These are phyloP conservation scores for Ogataea salicorniae DNA, from an alignment of 805 yeast species.

Conservation along the genomic window DNA sequence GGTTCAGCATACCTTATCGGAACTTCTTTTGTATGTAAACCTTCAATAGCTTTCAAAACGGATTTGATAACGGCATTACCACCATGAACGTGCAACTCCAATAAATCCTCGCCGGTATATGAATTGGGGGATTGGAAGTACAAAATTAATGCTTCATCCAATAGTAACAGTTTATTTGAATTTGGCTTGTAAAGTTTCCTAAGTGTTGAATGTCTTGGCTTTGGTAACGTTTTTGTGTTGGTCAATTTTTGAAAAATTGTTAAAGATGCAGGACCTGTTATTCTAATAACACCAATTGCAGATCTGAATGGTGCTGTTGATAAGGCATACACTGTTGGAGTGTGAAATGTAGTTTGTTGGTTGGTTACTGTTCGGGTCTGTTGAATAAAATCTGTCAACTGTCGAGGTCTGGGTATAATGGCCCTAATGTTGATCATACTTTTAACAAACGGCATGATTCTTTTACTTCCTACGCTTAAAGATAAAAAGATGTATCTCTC, in stretches of 20 bases:
- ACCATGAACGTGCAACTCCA: constrained; percentile 92
- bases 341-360: constrained; percentile 1
- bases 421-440: too few species aligned
- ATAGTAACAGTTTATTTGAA: constrained; percentile 26
- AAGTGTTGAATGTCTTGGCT: constrained; percentile 52
- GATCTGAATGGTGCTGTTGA: constrained; percentile 79
- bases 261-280: constrained; percentile 66
- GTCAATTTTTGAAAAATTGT: constrained; percentile 46
- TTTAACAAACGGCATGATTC: too few species aligned
- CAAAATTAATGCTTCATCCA: constrained; percentile 75
- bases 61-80: constrained; percentile 79
- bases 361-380: neutral
- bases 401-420: too few species aligned
- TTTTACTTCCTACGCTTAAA: too few species aligned
- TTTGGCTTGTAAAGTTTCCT: constrained; percentile 48
- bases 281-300: constrained; percentile 81
- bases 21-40: constrained; percentile 40
- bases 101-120: constrained; percentile 87
- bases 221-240: constrained; percentile 31
- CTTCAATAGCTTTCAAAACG: constrained; percentile 57
- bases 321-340: constrained; percentile 82
- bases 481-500: too few species aligned
- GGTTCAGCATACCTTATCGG: constrained; percentile 79
- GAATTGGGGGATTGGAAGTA: constrained; percentile 70
- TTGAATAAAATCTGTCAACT: too few species aligned